Evolutionary conservation across 306 rosid genomes (phyloP).

Genomic region (Potentilla sterilis): DNA sequence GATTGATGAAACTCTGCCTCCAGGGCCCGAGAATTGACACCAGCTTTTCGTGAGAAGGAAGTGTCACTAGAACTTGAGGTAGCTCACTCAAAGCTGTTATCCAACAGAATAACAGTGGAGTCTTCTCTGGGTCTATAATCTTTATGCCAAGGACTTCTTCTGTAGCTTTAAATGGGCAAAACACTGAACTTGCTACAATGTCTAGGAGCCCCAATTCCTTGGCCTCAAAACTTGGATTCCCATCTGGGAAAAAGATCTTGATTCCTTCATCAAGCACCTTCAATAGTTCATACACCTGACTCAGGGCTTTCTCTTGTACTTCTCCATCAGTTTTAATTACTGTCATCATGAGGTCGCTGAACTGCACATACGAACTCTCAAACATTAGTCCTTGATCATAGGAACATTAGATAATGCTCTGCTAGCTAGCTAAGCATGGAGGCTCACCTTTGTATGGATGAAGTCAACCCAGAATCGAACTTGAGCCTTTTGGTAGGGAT

Average conservation of each 20-base stretch:
- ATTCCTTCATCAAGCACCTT: slow-evolving; percentile 36
- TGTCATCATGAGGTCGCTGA: not conserved
- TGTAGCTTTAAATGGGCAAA: slow-evolving; percentile 14
- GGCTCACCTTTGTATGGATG: slow-evolving; percentile 34
- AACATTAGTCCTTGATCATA: not conserved
- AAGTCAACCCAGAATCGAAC: slow-evolving; percentile 33
- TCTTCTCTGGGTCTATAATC: slow-evolving; percentile 26
- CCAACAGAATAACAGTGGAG: slow-evolving; percentile 36
- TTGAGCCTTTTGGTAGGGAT: slow-evolving; percentile 24
- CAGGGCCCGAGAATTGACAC: slow-evolving; percentile 15
- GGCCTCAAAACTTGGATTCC: slow-evolving; percentile 9
- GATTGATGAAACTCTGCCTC: slow-evolving; percentile 10
- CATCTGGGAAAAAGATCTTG: slow-evolving; percentile 27
- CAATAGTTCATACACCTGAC: slow-evolving; percentile 24
- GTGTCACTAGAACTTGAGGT: slow-evolving; percentile 22
- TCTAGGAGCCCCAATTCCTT: slow-evolving; percentile 26
- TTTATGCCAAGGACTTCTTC: slow-evolving; percentile 27
- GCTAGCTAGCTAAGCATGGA: not conserved
- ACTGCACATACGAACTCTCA: slow-evolving; percentile 9
- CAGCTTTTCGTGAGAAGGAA: slow-evolving; percentile 25
- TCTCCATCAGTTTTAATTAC: slow-evolving; percentile 31
- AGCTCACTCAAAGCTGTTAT: slow-evolving; percentile 17
- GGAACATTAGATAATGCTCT: too few species aligned
- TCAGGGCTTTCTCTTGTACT: slow-evolving; percentile 24
- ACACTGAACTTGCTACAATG: slow-evolving; percentile 5